phyloP scores from a whole-genome alignment of 2,329 filamentous ascomycete genomes.

The Mollisiaceae sp. region DNA sequence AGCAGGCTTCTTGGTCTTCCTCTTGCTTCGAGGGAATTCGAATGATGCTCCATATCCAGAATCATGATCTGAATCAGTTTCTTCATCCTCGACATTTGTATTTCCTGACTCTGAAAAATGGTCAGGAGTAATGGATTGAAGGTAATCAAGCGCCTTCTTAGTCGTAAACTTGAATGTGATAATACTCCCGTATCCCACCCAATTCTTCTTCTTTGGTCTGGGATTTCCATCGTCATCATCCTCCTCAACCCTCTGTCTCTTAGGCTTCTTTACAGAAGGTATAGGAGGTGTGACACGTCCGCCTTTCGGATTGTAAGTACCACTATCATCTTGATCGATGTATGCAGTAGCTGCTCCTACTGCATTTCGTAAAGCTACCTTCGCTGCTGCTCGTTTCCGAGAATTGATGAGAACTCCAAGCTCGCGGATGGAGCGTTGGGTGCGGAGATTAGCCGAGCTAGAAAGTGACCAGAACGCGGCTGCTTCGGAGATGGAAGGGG shows the following conservation, averaged over 20 bases:
- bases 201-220: conserved; percentile 11
- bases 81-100: background rate
- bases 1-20: conserved; percentile 11
- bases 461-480: background rate
- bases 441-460: background rate
- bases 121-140: conserved; percentile 25
- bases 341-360: conserved; percentile 27
- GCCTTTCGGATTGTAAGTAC: conserved; percentile 37
- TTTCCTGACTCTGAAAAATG: background rate
- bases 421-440: conserved; percentile 11
- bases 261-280: background rate
- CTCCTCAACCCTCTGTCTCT: background rate
- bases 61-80: conserved; percentile 11
- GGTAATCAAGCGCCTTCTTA: conserved; percentile 24
- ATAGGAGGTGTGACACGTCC: background rate
- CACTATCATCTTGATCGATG: conserved; percentile 39
- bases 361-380: background rate
- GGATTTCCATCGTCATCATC: conserved; percentile 11
- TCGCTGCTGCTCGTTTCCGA: conserved; percentile 24
- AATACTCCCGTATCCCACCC: conserved; percentile 22
- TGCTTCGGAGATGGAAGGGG: background rate
- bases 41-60: conserved; percentile 8
- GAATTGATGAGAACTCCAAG: conserved; percentile 29
- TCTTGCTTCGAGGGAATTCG: conserved; percentile 12
- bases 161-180: conserved; percentile 28